phyloP scores from a whole-genome alignment of 2,329 filamentous ascomycete genomes.

The Ophiostoma montium region DNA sequence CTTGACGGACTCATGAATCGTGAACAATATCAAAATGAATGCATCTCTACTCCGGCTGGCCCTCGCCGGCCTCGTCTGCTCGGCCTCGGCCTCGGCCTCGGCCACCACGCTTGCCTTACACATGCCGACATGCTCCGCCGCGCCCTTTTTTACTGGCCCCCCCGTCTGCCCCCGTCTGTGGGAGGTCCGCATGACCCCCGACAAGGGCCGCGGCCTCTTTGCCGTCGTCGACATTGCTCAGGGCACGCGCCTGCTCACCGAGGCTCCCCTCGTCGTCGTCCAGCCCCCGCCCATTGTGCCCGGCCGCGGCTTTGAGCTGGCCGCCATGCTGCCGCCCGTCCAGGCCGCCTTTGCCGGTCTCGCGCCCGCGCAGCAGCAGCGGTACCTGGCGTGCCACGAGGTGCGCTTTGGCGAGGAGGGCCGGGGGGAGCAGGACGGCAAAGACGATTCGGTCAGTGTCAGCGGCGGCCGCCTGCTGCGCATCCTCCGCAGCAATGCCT shows the following conservation, averaged over 20 bases:
- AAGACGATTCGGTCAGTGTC: not conserved
- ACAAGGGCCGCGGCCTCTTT: slow-evolving; percentile 29
- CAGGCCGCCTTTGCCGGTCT: slow-evolving; percentile 13
- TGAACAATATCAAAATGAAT: not conserved
- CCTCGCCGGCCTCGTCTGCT: not conserved
- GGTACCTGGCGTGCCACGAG: slow-evolving; percentile 20
- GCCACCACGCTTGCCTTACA: too few species aligned
- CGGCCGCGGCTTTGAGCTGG: slow-evolving; percentile 17
- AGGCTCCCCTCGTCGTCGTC: slow-evolving; percentile 23
- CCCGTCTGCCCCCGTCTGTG: not conserved
- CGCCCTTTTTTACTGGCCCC: not conserved
- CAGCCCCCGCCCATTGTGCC: slow-evolving; percentile 17
- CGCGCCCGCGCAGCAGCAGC: slow-evolving; percentile 15
- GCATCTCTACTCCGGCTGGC: not conserved
- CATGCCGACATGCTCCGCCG: not conserved
- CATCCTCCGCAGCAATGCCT: slow-evolving; percentile 28
- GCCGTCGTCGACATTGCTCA: slow-evolving; percentile 21
- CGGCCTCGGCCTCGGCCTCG: not conserved
- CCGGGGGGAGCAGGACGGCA: slow-evolving; percentile 6
- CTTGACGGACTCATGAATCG: too few species aligned
- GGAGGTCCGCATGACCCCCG: slow-evolving; percentile 14
- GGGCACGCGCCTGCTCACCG: slow-evolving; percentile 26
- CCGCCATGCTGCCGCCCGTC: slow-evolving; percentile 21
- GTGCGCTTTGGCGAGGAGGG: slow-evolving; percentile 13
- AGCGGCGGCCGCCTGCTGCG: slow-evolving; percentile 12